Conservation (phyloP, 306 rosid genomes). For the Glycine tomentella region DNA sequence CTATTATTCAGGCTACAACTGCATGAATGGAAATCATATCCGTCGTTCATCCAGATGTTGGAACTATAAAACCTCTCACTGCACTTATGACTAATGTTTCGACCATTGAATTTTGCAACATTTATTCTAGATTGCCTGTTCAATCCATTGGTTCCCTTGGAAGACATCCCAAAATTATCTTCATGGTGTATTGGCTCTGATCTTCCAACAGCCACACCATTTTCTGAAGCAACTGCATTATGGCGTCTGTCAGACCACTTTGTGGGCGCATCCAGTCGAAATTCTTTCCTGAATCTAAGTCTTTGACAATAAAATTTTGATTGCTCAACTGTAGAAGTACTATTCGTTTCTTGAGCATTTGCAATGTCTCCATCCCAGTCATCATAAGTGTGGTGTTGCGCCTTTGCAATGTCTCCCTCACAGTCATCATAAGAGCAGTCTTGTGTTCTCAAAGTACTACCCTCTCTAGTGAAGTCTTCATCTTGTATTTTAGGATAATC, state of each 20-base stretch:
- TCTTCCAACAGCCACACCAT: constrained; percentile 57
- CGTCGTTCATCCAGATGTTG: constrained; percentile 64
- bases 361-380: constrained; percentile 62
- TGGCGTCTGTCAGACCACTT: constrained; percentile 83
- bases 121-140: constrained; percentile 66
- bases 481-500: constrained; percentile 67
- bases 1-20: constrained; percentile 70
- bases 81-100: constrained; percentile 70
- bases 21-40: constrained; percentile 78
- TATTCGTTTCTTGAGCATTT: constrained; percentile 54
- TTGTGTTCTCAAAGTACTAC: constrained; percentile 53
- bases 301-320: constrained; percentile 66
- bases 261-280: constrained; percentile 64
- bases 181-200: constrained; percentile 68
- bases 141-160: constrained; percentile 57
- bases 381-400: constrained; percentile 55
- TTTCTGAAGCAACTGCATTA: constrained; percentile 68
- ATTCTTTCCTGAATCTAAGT: constrained; percentile 69
- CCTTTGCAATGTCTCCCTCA: constrained; percentile 58
- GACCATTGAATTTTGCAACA: constrained; percentile 69
- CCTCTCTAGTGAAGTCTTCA: constrained; percentile 59
- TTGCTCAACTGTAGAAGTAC: constrained; percentile 60
- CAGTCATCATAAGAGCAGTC: constrained; percentile 52
- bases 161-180: constrained; percentile 66
- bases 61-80: constrained; percentile 71